Evolutionary conservation across 2,329 filamentous ascomycete species (phyloP).

Genomic region (Epicoccum sorghinum): DNA sequence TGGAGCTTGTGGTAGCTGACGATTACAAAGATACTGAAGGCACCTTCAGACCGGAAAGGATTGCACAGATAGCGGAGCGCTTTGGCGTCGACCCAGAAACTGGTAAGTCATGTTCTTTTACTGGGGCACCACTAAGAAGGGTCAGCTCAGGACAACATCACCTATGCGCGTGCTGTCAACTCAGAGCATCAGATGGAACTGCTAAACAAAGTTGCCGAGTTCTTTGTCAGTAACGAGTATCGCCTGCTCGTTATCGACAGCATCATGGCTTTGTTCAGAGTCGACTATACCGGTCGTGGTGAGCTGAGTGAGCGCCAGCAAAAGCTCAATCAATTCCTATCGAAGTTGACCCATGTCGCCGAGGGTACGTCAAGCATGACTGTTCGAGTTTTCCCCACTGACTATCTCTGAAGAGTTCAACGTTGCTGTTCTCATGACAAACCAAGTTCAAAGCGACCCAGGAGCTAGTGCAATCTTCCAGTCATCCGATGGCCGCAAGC

Average conservation of each 20-base stretch:
- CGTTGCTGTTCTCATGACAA: conserved; percentile 64
- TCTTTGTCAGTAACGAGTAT: conserved; percentile 68
- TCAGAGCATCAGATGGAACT: conserved; percentile 71
- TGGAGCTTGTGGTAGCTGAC: conserved; percentile 4
- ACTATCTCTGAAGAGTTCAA: conserved; percentile 64
- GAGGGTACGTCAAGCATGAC: conserved; percentile 53
- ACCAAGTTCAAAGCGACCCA: conserved; percentile 74
- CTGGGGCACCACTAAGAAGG: conserved; percentile 58
- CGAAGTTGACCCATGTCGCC: conserved; percentile 68
- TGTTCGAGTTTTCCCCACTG: neutral
- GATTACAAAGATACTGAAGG: conserved; percentile 48
- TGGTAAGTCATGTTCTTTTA: conserved; percentile 17
- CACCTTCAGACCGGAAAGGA: conserved; percentile 69
- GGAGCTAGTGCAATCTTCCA: conserved; percentile 72
- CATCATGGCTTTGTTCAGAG: conserved; percentile 72
- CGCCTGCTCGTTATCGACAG: conserved; percentile 72
- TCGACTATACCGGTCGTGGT: conserved; percentile 70
- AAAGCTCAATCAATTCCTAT: conserved; percentile 69
- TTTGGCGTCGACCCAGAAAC: conserved; percentile 58
- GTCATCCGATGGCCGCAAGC: conserved; percentile 70
- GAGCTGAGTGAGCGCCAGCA: conserved; percentile 72
- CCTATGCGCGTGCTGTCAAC: conserved; percentile 68
- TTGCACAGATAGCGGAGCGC: conserved; percentile 69
- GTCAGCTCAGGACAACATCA: conserved; percentile 69
- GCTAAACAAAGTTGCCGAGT: conserved; percentile 65